Conservation (phyloP, 306 rosid genomes). For the Ormosia semicastrata region DNA sequence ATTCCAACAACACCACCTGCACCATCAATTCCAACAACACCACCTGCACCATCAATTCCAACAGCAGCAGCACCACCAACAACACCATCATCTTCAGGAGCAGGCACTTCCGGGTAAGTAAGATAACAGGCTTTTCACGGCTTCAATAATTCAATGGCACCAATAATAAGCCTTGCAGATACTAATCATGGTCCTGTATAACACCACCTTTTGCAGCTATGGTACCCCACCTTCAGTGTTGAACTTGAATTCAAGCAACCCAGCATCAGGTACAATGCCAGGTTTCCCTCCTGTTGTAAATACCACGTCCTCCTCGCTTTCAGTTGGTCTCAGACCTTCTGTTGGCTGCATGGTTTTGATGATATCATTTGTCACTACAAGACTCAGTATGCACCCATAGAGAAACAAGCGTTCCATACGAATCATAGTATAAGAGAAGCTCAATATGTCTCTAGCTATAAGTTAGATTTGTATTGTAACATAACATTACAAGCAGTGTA, state of each 20-base stretch:
- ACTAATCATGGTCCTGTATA: constrained; percentile 21
- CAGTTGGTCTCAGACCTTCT: constrained; percentile 44
- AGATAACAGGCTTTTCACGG: background rate
- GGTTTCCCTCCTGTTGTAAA: constrained; percentile 55
- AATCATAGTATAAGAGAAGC: background rate
- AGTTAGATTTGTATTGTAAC: constrained; percentile 18
- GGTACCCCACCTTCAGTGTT: constrained; percentile 68
- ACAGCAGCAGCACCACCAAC: constrained; percentile 29
- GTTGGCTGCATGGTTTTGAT: constrained; percentile 36
- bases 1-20: constrained; percentile 4
- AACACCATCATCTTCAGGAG: constrained; percentile 48
- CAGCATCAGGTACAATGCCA: constrained; percentile 56
- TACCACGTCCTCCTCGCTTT: constrained; percentile 42
- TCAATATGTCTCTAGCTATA: background rate
- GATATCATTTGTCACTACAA: constrained; percentile 42
- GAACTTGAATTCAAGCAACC: constrained; percentile 64
- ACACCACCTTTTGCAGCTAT: constrained; percentile 48
- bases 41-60: background rate
- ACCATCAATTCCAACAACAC: constrained; percentile 26
- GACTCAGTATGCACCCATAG: constrained; percentile 27
- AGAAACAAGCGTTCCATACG: background rate
- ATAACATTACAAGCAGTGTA: constrained; percentile 23
- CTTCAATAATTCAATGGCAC: background rate
- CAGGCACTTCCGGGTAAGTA: constrained; percentile 53
- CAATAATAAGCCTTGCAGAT: background rate